Evolutionary conservation across 2,329 filamentous ascomycete genomes (phyloP).

Genomic region (Aspergillus alliaceus): DNA sequence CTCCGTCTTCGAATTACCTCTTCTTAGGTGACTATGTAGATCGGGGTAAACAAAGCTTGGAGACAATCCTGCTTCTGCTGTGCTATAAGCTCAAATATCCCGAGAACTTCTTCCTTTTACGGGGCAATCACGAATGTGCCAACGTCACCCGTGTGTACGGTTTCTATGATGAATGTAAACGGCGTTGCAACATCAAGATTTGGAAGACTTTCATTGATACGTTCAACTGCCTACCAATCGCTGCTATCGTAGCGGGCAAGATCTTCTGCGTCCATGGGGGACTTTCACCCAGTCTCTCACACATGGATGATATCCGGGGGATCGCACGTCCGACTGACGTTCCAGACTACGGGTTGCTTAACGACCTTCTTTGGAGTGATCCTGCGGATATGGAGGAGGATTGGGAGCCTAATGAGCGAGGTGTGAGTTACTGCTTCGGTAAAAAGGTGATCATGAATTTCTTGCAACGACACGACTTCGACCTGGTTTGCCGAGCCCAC

Average conservation of each 20-base stretch:
- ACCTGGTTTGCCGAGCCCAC: conserved; percentile 93
- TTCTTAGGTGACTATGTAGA: conserved; percentile 97
- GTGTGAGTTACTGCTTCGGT: conserved; percentile 97
- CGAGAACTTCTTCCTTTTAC: conserved; percentile 93
- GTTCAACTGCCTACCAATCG: conserved; percentile 93
- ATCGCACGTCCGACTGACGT: conserved; percentile 96
- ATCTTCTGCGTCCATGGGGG: conserved; percentile 98
- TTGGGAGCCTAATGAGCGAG: conserved; percentile 96
- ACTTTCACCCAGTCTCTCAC: conserved; percentile 82
- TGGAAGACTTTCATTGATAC: conserved; percentile 98
- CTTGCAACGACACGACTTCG: conserved; percentile 90
- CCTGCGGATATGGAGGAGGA: conserved; percentile 97
- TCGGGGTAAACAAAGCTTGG: conserved; percentile 90
- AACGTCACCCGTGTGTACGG: conserved; percentile 95
- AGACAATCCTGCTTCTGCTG: conserved; percentile 87
- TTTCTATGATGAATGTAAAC: conserved; percentile 98
- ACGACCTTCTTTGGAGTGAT: conserved; percentile 95
- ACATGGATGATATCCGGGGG: conserved; percentile 98
- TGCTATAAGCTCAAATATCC: conserved; percentile 98
- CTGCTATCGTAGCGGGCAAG: conserved; percentile 93
- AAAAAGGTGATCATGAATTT: conserved; percentile 99
- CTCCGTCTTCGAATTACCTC: conserved; percentile 85
- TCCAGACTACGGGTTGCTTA: conserved; percentile 91
- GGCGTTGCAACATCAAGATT: conserved; percentile 91
- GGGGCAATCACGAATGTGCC: conserved; percentile 95